Evolutionary conservation across 768 basidiomycete genomes (phyloP), one percentile per base, ranked within the genome.

Genomic region (Pisolithus sp.): DNA sequence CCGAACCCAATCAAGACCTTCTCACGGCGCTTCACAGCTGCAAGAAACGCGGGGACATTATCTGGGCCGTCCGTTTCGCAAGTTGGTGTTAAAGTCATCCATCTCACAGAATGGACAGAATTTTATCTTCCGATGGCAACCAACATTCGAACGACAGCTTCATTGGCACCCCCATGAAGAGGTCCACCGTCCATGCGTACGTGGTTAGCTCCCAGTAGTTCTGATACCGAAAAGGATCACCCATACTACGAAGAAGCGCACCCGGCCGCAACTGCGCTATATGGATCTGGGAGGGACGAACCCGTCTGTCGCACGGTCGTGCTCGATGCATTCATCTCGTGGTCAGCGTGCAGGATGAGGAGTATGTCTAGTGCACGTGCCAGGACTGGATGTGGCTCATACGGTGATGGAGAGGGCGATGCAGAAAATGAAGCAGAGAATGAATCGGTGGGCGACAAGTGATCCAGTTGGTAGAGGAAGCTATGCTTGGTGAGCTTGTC

Each of bases 81-180:
- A 42, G 41, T 4, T 23, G 13, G 13, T 1, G 21, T 42, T 24
- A 42, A 42, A 21, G 4, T 24, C 34, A 13, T 13, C 34, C 5
- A 13, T 42, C 9, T n/a, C n/a, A 21, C 9, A 42, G 2, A 13
- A 24, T 4, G 28, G 3, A 17, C 20, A 24, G 24, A 23, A 5
- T 24, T 28, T 47, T 59, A 88, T 80, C 81, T 82, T 60, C 90
- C 92, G 55, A 95, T 93, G 1, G 88, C 83, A 40, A 91, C 77
- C 39, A 95, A 73, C 93, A 95, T 95, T 13, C 93, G 83, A 62
- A 95, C 92, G 54, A 95, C 93, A 5, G 93, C 91, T 67, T 95
- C 92, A 59, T 93, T 93, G 3, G 92, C 93, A 48, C 92, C 91
- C 57, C 90, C 89, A 18, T 67, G 66, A 21, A 67, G 63, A 78